These are phyloP conservation scores for Diaporthe sp. DNA, from an alignment of 2,329 filamentous ascomycete genomes.

Conservation along the genomic window DNA sequence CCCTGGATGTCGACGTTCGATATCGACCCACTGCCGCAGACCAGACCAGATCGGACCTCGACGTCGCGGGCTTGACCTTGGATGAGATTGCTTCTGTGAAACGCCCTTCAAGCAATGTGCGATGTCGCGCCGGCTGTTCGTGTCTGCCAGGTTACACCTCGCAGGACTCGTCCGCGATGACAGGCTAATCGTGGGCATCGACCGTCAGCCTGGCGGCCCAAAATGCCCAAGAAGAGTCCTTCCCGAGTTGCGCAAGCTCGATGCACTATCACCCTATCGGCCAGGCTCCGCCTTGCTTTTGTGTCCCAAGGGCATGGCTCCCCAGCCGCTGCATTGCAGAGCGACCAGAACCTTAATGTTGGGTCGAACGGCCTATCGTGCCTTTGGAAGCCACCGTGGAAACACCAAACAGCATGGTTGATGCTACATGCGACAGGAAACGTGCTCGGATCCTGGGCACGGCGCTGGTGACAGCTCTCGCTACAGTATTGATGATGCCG, in stretches of 20 bases:
- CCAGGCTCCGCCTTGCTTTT: constrained; percentile 33
- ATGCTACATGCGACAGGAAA: background rate
- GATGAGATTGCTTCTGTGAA: constrained; percentile 1
- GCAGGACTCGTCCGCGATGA: background rate
- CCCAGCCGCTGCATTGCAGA: background rate
- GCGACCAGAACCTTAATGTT: background rate
- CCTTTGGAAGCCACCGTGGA: background rate
- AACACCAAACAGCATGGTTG: background rate
- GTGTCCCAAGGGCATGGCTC: constrained; percentile 13
- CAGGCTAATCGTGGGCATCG: background rate
- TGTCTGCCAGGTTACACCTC: constrained; percentile 18
- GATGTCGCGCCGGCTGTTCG: background rate
- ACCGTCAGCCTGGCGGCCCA: constrained; percentile 22
- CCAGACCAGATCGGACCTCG: background rate
- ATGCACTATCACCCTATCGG: constrained; percentile 29
- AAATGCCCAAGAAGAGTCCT: background rate
- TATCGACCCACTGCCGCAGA: background rate
- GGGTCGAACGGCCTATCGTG: background rate
- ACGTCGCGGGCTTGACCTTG: background rate
- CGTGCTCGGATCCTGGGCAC: background rate
- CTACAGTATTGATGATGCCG: constrained; percentile 15
- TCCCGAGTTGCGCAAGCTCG: constrained; percentile 21
- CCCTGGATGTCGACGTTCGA: background rate
- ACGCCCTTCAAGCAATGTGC: background rate
- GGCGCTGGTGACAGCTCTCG: background rate